Evolutionary conservation across 495 filamentous ascomycete genomes (phyloP), one percentile per base, ranked within the genome.

Genomic region (Penicillium maclennaniae): DNA sequence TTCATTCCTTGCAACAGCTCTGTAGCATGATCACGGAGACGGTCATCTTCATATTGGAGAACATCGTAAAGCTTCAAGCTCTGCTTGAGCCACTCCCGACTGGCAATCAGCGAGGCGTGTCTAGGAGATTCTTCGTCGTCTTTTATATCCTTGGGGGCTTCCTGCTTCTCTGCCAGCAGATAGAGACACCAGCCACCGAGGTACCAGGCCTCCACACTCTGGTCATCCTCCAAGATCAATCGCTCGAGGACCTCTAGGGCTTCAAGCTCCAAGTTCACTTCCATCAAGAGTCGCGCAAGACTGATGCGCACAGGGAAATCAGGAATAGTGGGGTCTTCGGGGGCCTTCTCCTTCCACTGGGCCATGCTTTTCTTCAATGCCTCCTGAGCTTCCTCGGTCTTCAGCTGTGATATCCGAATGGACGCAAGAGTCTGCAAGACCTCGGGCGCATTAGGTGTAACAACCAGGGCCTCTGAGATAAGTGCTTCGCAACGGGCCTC

Each of bases 201-300:
- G 72, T 99, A 99, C 91, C 91, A 96, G 2, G 87, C 88, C 69
- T 99, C 95, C 10, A 97, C 89, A 69, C 92, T 91, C 56, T 84
- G 79, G 66, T 99, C 95, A 56, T 97, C 91, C 68, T 97, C 95
- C 6, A 76, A 68, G 16, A 96, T 83, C 45, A 99, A 66, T 45
- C 88, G 75, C 59, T 95, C 90, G 41, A 96, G 75, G 7, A 97
- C 90, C 45, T 88, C 84, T 20, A 96, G 76, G 5, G 93, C 95
- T 54, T 88, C 82, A 48, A 89, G 79, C 62, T 90, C 85, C 86
- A 96, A 83, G 42, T 79, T 83, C 4, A 89, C 89, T 69, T 97
- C 95, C 80, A 97, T 91, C 31, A 97, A 69, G 43, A 99, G 74
- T 54, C 93, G 77, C 15, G 89, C 78, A 37, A 97, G 79, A 62